These are phyloP conservation scores for Pythium phragmiticola DNA, from an alignment of 352 stramenopile species.

Conservation along the genomic window DNA sequence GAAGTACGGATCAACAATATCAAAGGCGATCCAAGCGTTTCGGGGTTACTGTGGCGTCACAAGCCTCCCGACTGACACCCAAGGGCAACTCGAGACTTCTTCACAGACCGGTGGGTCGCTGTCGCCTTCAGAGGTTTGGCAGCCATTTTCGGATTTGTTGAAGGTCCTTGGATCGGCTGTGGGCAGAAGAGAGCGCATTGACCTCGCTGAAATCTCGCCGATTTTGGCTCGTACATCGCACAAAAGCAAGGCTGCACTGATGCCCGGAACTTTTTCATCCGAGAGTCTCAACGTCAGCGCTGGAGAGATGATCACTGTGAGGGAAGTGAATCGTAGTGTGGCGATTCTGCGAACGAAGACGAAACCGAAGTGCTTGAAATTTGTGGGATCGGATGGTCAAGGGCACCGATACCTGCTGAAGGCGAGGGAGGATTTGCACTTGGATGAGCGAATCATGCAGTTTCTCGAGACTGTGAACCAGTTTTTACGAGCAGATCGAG, in stretches of 20 bases:
- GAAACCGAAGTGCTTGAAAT: slow-evolving; percentile 81
- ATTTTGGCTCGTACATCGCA: slow-evolving; percentile 45
- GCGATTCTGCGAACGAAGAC: slow-evolving; percentile 77
- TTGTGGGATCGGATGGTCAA: slow-evolving; percentile 74
- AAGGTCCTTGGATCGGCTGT: slow-evolving; percentile 47
- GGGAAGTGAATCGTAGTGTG: slow-evolving; percentile 31
- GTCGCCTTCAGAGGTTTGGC: slow-evolving; percentile 42
- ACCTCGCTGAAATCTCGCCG: slow-evolving; percentile 75
- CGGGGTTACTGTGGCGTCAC: slow-evolving; percentile 41
- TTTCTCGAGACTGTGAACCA: slow-evolving; percentile 74
- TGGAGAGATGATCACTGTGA: slow-evolving; percentile 19
- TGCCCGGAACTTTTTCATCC: slow-evolving; percentile 43
- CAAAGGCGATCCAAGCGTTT: slow-evolving; percentile 44
- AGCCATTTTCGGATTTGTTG: slow-evolving; percentile 73
- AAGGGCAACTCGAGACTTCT: not conserved
- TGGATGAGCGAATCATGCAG: slow-evolving; percentile 92
- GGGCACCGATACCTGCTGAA: slow-evolving; percentile 85
- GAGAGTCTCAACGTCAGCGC: slow-evolving; percentile 2
- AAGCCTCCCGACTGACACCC: slow-evolving; percentile 6
- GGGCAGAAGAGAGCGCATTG: slow-evolving; percentile 48
- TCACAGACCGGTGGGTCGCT: not conserved
- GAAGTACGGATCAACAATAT: slow-evolving; percentile 55
- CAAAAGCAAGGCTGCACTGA: slow-evolving; percentile 42
- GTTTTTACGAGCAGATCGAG: slow-evolving; percentile 53
- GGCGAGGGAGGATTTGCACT: slow-evolving; percentile 81